Evolutionary conservation across 495 filamentous ascomycete species (phyloP).

Genomic region (Aspergillus carlsbadensis): DNA sequence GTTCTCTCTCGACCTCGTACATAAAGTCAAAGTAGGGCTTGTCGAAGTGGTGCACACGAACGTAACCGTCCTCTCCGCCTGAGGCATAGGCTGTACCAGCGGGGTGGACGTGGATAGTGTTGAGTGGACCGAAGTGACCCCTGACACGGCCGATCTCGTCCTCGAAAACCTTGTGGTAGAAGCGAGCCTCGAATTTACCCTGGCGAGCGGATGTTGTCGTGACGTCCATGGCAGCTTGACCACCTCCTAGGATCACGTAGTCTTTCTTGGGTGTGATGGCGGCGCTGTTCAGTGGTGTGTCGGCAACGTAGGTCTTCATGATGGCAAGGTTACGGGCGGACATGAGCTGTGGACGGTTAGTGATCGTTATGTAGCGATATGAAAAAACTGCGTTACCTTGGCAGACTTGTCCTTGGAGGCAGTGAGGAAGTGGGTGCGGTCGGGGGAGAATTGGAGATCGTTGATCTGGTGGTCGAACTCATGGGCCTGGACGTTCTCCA

Average conservation of each 20-base stretch:
- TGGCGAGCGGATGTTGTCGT: constrained; percentile 92
- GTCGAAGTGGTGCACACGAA: constrained; percentile 97
- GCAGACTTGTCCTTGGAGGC: constrained; percentile 96
- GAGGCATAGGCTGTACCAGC: constrained; percentile 86
- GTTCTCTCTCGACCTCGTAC: constrained; percentile 92
- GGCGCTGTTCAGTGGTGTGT: constrained; percentile 96
- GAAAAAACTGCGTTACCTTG: constrained; percentile 57
- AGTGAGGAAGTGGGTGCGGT: constrained; percentile 97
- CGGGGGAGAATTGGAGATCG: constrained; percentile 90
- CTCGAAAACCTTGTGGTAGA: constrained; percentile 99
- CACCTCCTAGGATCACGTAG: constrained; percentile 94
- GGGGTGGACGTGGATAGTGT: constrained; percentile 86
- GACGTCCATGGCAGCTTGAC: constrained; percentile 98
- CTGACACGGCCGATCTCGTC: constrained; percentile 96
- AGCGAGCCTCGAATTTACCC: constrained; percentile 97
- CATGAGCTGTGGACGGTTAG: constrained; percentile 57
- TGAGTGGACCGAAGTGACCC: constrained; percentile 94
- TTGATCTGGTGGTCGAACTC: constrained; percentile 81
- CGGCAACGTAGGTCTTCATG: constrained; percentile 86
- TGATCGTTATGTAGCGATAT: constrained; percentile 11
- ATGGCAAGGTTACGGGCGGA: constrained; percentile 80
- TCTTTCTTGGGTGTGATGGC: constrained; percentile 92
- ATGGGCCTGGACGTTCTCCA: constrained; percentile 77
- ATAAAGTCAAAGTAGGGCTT: constrained; percentile 97
- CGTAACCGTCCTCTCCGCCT: constrained; percentile 97